Conservation (phyloP, 441 rosid species). For the Erodium moschatum region DNA sequence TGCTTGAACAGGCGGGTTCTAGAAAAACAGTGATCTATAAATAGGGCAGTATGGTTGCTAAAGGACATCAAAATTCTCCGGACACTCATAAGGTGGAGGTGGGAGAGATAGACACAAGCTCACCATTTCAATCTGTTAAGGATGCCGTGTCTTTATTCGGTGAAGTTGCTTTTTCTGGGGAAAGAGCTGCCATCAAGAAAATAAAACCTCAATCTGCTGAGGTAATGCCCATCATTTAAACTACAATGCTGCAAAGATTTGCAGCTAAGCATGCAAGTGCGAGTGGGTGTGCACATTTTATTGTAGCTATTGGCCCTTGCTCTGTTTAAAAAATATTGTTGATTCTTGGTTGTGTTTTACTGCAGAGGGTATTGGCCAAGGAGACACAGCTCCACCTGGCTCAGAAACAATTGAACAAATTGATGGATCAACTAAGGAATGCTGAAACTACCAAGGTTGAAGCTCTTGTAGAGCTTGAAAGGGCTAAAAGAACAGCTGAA, state of each 20-base stretch:
- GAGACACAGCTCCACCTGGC: slow-evolving; percentile 84
- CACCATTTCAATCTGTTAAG: slow-evolving; percentile 93
- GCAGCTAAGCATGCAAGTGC: not conserved
- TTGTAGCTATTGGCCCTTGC: not conserved
- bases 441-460: slow-evolving; percentile 63
- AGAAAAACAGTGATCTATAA: slow-evolving; percentile 14
- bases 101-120: slow-evolving; percentile 92
- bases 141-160: slow-evolving; percentile 87
- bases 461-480: slow-evolving; percentile 71
- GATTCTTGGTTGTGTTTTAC: not conserved
- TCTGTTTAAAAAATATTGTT: not conserved
- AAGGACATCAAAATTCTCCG: slow-evolving; percentile 41
- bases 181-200: slow-evolving; percentile 60
- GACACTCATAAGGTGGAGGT: slow-evolving; percentile 63
- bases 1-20: slow-evolving; percentile 24
- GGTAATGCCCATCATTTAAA: slow-evolving; percentile 34
- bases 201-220: slow-evolving; percentile 61
- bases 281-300: not conserved
- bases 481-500: slow-evolving; percentile 54
- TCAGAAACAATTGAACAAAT: slow-evolving; percentile 63
- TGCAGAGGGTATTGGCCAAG: slow-evolving; percentile 71
- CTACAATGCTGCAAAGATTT: not conserved
- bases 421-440: slow-evolving; percentile 63
- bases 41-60: slow-evolving; percentile 60
- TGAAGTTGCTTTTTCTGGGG: slow-evolving; percentile 84